Percentiles rank a stretch among this genome's conserved stretches.
These are phyloP conservation scores for Ceriops zippeliana DNA, from an alignment of 345 rosid species.

Conservation along the genomic window DNA sequence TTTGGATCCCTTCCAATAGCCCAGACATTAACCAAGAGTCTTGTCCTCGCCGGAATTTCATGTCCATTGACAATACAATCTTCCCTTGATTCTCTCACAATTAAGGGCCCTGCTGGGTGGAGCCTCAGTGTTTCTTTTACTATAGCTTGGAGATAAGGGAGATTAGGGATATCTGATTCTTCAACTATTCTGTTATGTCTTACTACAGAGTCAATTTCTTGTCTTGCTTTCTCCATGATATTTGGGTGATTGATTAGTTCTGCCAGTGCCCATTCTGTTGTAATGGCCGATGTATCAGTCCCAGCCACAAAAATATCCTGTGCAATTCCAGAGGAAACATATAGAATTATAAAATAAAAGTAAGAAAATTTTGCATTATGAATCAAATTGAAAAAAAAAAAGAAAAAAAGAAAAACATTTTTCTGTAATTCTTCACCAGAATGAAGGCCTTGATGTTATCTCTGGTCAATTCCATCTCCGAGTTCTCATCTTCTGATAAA, in stretches of 20 bases:
- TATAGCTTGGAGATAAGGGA: slow-evolving; percentile 62
- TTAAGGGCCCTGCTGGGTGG: slow-evolving; percentile 67
- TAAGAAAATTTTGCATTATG: too few relatives aligned
- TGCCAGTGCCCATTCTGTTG: slow-evolving; percentile 60
- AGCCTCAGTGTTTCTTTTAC: slow-evolving; percentile 67
- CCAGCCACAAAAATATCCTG: slow-evolving; percentile 67
- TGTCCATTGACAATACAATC: slow-evolving; percentile 38
- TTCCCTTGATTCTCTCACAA: slow-evolving; percentile 48
- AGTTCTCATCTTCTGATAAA: slow-evolving; percentile 38
- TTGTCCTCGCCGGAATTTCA: slow-evolving; percentile 47
- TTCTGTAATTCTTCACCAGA: slow-evolving; percentile 29
- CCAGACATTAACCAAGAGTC: slow-evolving; percentile 50
- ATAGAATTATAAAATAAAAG: background rate
- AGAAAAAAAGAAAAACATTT: too few relatives aligned
- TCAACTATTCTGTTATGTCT: slow-evolving; percentile 43
- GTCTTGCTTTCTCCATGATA: slow-evolving; percentile 42
- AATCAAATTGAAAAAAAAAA: too few relatives aligned
- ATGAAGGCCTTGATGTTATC: slow-evolving; percentile 58
- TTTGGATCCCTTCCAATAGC: slow-evolving; percentile 55
- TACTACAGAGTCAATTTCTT: slow-evolving; percentile 44
- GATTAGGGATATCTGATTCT: slow-evolving; percentile 56
- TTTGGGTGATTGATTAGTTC: slow-evolving; percentile 62
- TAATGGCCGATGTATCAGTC: slow-evolving; percentile 56
- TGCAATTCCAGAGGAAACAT: background rate
- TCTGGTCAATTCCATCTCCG: slow-evolving; percentile 42